These are phyloP conservation scores for Aureobasidium sp. DNA, from an alignment of 2,329 filamentous ascomycete genomes.

Conservation along the genomic window DNA sequence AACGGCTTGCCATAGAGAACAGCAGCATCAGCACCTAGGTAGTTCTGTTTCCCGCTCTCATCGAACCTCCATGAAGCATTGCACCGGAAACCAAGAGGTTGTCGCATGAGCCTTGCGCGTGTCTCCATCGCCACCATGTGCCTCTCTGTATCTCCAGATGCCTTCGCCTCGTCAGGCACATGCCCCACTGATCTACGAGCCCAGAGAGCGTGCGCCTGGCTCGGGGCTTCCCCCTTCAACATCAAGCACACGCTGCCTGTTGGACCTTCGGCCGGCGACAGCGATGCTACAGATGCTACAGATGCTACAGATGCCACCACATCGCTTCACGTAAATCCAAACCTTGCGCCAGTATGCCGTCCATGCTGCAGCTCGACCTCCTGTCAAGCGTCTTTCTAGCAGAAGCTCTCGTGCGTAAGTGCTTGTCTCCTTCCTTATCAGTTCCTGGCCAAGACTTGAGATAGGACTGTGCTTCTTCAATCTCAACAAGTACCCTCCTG, in stretches of 20 bases:
- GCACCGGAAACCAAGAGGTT: not conserved
- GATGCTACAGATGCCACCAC: not conserved
- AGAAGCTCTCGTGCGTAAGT: conserved; percentile 8
- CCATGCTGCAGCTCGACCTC: not conserved
- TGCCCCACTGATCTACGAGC: not conserved
- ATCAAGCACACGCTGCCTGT: not conserved
- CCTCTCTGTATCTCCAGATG: not conserved
- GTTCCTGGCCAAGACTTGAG: conserved; percentile 6
- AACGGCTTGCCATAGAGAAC: not conserved
- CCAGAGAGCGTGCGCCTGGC: not conserved
- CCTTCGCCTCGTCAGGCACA: not conserved
- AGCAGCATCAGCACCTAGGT: not conserved
- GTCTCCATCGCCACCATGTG: not conserved
- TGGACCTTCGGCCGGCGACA: not conserved
- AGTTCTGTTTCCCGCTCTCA: not conserved
- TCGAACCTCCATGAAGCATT: not conserved
- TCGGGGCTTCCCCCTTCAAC: not conserved
- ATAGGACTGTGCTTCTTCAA: conserved; percentile 9
- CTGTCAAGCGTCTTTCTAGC: not conserved
- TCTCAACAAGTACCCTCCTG: conserved; percentile 9
- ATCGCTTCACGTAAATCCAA: not conserved
- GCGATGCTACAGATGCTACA: not conserved
- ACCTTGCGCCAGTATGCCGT: not conserved
- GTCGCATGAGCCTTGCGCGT: not conserved
- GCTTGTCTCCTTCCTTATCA: conserved; percentile 13